A percentile compares a stretch with the other conserved stretches of the same genome.
Evolutionary conservation across 495 filamentous ascomycete genomes (phyloP).

Genomic region (Daldinia loculata): DNA sequence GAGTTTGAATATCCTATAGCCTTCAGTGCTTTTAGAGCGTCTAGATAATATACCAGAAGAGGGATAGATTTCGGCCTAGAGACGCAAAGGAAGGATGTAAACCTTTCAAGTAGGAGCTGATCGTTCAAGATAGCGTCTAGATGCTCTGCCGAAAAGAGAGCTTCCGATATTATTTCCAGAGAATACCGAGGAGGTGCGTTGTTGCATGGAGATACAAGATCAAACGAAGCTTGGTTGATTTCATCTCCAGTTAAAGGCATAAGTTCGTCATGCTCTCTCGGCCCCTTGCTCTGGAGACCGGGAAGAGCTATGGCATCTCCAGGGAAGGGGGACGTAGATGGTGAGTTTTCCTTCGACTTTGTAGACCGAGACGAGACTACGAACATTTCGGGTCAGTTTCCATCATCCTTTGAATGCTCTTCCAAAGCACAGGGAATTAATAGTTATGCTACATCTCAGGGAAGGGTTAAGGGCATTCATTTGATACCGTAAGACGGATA

Average conservation of each 20-base stretch:
- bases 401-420: background rate
- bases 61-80: conserved; percentile 69
- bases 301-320: conserved; percentile 48
- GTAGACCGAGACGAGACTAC: conserved; percentile 22
- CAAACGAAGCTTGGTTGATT: conserved; percentile 48
- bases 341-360: conserved; percentile 27
- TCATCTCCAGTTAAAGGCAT: conserved; percentile 50
- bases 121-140: conserved; percentile 71
- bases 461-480: background rate
- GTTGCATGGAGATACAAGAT: conserved; percentile 56
- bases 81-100: conserved; percentile 70
- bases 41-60: conserved; percentile 74
- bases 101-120: conserved; percentile 65
- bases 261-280: conserved; percentile 55
- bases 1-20: background rate
- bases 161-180: conserved; percentile 68
- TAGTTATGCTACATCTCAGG: background rate
- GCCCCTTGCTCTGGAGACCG: conserved; percentile 44
- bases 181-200: conserved; percentile 48
- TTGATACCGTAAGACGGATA: background rate
- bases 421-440: background rate
- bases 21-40: conserved; percentile 69
- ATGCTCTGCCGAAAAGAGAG: conserved; percentile 72
- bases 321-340: conserved; percentile 27
- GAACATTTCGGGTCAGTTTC: background rate